Evolutionary conservation across 1,284 basidiomycete species (phyloP), one percentile per base, ranked within the genome.

Genomic region (Taiwanofungus camphoratus): DNA sequence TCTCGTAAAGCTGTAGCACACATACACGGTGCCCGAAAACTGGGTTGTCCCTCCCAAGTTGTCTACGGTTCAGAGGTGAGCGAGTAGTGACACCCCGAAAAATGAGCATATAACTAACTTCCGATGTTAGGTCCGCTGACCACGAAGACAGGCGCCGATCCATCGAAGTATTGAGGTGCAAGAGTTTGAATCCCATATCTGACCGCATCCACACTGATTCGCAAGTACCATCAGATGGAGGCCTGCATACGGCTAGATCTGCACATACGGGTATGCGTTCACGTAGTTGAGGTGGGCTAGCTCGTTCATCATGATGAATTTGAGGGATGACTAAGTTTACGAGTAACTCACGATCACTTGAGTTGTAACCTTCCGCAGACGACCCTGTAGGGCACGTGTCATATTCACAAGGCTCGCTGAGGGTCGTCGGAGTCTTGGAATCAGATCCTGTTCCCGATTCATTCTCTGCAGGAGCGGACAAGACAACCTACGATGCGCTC

Each of bases 151-250:
- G 76, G 76, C 19, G 48, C 46, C 13, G 53, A 49, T 3, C 67
- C 32, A 15, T 31, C 27, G 47, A 74, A 71, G 50, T 70, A 66
- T 38, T 65, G 53, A 0, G 73, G 70, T 3, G 70, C 60, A 8
- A 76, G 57, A 0, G 67, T 71, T 50, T 76, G 66, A 18, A 77
- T 70, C 0, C 73, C 75, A 51, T 63, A 70, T 8, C 61, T 57
- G 4, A 67, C 71, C 1, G 73, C 59, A 48, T 74, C 71, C 4
- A 71, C 74, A 1, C 60, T 61, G 34, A 12, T 19, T n/a, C 13
- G 12, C 1, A 1, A n/a, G 20, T 32, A 21, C 5, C 9, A 35
- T 13, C 26, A 6, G n/a, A n/a, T 3, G 23, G 13, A 4, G 4
- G 13, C 6, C 18, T 15, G 11, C 12, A n/a, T 5, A 27, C 19